Evolutionary conservation across 371 early-diverging fungal species (phyloP), one percentile per base, ranked within the genome.

Genomic region (Mucor sp.): DNA sequence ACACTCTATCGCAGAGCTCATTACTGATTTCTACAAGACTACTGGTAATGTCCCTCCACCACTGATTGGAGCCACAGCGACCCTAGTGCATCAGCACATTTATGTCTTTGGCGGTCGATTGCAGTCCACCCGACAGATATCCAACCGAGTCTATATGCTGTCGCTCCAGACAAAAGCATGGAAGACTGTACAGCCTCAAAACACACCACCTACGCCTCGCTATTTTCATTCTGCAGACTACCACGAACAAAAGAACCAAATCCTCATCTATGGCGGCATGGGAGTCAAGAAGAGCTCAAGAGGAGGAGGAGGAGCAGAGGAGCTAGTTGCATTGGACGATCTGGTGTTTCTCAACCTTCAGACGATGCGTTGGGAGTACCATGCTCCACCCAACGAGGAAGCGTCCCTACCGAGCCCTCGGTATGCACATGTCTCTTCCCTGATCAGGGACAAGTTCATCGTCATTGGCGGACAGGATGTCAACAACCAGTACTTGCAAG

Each of bases 391-490:
- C 14, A 27, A 32, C 6, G 32, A 30, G 11, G 32, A 30, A 3
- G 66, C 33, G 33, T 63, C 9, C 65, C 60, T 74, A 14, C 92
- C 79, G 7, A 62, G 72, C 33, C 90, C 89, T 17, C 83, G 92
- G 4, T 91, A 91, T 75, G 91, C 92, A 5, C 92, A 92, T 53
- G 67, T 92, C 33, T 78, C 90, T 1, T 72, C 84, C 23, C 63
- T 88, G 58, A 56, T 87, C 6, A 79, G 82, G 15, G 73, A 84
- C 47, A 72, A 74, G 44, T 58, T 92, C 50, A 75, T 91, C 19
- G 74, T 92, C 6, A 78, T 92, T 44, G 92, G 92, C 30, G 92
- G 92, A n/a, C 91, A 91, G 70, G 90, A 90, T 43, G 70, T 86
- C 7, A 71, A 78, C 28, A 89, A 87, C 60, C 81, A 82, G 15